Conservation (phyloP, 495 filamentous ascomycete genomes). For the Hyphodiscus hymeniophilus region DNA sequence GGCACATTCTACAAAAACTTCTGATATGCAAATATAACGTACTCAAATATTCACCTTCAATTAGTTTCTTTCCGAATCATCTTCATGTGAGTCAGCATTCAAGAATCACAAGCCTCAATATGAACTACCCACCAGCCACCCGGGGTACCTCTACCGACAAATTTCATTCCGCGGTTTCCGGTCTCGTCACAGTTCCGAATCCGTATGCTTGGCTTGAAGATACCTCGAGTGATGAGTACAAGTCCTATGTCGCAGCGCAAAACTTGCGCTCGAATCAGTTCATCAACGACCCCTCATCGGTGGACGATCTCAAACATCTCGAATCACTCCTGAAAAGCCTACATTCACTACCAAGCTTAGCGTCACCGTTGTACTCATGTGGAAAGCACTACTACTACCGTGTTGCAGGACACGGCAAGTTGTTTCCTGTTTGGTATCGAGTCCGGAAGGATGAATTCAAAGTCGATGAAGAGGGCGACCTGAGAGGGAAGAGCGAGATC, state of each 20-base stretch:
- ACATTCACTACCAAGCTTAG: background rate
- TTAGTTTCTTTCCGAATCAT: background rate
- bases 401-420: background rate
- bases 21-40: background rate
- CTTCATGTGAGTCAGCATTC: background rate
- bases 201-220: background rate
- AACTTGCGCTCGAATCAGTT: background rate
- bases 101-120: background rate
- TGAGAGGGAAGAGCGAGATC: background rate
- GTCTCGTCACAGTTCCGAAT: background rate
- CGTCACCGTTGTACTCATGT: background rate
- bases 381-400: background rate
- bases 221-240: background rate
- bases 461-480: background rate
- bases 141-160: background rate
- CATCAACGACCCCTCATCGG: background rate
- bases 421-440: background rate
- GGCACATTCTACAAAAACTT: background rate
- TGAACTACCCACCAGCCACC: background rate
- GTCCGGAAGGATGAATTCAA: background rate
- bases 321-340: background rate
- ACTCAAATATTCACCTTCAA: background rate
- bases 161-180: background rate
- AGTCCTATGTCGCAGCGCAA: background rate
- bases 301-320: background rate